Percentiles rank a stretch among this genome's conserved stretches.
Evolutionary conservation across 108 stramenopile genomes (phyloP).

Genomic region (Nitzschia inconspicua): DNA sequence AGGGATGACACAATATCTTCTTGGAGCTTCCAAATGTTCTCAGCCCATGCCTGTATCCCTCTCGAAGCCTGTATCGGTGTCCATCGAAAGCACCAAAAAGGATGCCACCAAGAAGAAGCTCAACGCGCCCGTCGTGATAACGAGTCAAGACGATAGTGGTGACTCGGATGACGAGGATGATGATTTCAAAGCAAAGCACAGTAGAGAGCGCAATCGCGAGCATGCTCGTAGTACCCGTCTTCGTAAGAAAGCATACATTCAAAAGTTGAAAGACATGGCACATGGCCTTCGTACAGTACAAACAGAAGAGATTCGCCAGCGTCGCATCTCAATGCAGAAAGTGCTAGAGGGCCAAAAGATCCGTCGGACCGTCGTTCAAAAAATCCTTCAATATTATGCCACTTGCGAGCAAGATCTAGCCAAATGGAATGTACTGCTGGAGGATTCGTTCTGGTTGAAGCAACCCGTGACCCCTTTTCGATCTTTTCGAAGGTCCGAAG

Average conservation of each 20-base stretch:
- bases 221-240: conserved; percentile 91
- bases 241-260: conserved; percentile 93
- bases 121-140: conserved; percentile 15
- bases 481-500: conserved; percentile 72
- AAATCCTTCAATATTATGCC: conserved; percentile 55
- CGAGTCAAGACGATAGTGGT: background rate
- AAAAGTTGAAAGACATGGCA: conserved; percentile 86
- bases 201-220: conserved; percentile 90
- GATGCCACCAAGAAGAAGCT: conserved; percentile 7
- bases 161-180: background rate
- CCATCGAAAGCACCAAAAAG: background rate
- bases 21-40: too few relatives aligned
- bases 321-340: conserved; percentile 61
- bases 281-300: conserved; percentile 74
- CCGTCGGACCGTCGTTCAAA: conserved; percentile 58
- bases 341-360: conserved; percentile 61
- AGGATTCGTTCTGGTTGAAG: conserved; percentile 70
- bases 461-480: conserved; percentile 84
- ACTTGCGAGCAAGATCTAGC: conserved; percentile 42
- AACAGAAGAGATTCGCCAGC: conserved; percentile 67
- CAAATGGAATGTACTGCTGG: conserved; percentile 69
- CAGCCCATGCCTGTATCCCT: too few relatives aligned
- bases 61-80: too few relatives aligned
- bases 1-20: too few relatives aligned
- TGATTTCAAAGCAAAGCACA: conserved; percentile 40